phyloP scores from a whole-genome alignment of 441 rosid genomes.

The Populus hybrid region DNA sequence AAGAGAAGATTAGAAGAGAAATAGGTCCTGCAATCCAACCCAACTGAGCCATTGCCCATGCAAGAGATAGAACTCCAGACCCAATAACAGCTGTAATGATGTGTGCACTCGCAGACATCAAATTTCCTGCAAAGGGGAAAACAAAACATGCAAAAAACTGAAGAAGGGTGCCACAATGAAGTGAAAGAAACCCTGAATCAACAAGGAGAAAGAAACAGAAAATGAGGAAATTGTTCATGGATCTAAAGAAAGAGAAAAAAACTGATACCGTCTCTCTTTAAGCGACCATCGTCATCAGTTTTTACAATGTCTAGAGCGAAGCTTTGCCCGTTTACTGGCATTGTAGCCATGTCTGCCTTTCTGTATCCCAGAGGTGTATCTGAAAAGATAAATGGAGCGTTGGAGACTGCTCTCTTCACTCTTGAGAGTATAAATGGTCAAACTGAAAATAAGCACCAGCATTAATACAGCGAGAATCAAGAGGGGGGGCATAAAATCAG shows the following conservation, averaged over 20 bases:
- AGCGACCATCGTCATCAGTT: slow-evolving; percentile 13
- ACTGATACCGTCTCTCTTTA: slow-evolving; percentile 6
- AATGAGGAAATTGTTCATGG: background rate
- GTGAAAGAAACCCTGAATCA: background rate
- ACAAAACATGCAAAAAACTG: background rate
- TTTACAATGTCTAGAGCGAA: background rate
- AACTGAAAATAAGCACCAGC: background rate
- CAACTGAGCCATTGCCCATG: slow-evolving; percentile 41
- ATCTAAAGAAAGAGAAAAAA: background rate
- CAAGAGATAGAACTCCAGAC: slow-evolving; percentile 38
- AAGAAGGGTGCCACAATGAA: background rate
- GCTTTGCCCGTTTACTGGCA: background rate
- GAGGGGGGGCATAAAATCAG: background rate
- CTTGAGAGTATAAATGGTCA: background rate
- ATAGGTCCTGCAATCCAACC: slow-evolving; percentile 40
- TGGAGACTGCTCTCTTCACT: background rate
- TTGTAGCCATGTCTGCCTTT: background rate
- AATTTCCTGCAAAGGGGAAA: slow-evolving; percentile 22
- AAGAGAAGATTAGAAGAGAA: slow-evolving; percentile 18
- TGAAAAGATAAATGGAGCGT: background rate
- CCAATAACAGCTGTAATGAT: slow-evolving; percentile 46
- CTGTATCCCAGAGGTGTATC: background rate
- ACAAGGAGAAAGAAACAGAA: background rate
- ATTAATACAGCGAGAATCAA: background rate
- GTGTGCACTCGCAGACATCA: slow-evolving; percentile 35